Evolutionary conservation across 768 basidiomycete species (phyloP).

Genomic region (Suillus plorans): DNA sequence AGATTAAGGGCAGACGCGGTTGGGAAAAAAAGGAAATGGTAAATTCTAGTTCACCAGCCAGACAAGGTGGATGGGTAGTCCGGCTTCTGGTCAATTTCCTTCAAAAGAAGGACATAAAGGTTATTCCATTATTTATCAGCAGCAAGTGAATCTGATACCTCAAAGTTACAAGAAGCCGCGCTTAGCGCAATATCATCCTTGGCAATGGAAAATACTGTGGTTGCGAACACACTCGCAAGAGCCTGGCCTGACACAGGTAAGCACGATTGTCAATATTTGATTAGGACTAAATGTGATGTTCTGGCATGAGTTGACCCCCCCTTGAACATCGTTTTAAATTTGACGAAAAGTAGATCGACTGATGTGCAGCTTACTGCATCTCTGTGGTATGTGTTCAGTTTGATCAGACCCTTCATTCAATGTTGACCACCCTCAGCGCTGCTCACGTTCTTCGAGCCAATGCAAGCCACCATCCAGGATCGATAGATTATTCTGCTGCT

Average conservation of each 20-base stretch:
- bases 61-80: constrained; percentile 60
- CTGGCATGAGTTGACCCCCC: constrained; percentile 11
- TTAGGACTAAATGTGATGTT: constrained; percentile 8
- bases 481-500: constrained; percentile 45
- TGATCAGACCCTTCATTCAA: not conserved
- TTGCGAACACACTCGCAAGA: constrained; percentile 52
- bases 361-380: constrained; percentile 72
- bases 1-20: constrained; percentile 59
- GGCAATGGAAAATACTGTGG: constrained; percentile 55
- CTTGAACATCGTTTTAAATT: constrained; percentile 44
- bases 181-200: constrained; percentile 65
- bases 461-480: constrained; percentile 26
- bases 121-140: constrained; percentile 13
- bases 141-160: not conserved
- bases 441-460: constrained; percentile 62
- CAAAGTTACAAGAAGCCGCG: constrained; percentile 64
- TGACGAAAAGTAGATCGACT: constrained; percentile 56
- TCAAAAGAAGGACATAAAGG: constrained; percentile 55
- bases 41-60: constrained; percentile 37
- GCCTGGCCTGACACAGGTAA: constrained; percentile 39
- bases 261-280: constrained; percentile 22
- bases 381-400: constrained; percentile 49
- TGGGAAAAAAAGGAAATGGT: constrained; percentile 65
- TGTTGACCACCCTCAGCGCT: constrained; percentile 38
- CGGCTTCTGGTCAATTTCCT: constrained; percentile 50